Base-by-base conservation (phyloP, 768 basidiomycete species). In the Boletus tomentosulus region DNA sequence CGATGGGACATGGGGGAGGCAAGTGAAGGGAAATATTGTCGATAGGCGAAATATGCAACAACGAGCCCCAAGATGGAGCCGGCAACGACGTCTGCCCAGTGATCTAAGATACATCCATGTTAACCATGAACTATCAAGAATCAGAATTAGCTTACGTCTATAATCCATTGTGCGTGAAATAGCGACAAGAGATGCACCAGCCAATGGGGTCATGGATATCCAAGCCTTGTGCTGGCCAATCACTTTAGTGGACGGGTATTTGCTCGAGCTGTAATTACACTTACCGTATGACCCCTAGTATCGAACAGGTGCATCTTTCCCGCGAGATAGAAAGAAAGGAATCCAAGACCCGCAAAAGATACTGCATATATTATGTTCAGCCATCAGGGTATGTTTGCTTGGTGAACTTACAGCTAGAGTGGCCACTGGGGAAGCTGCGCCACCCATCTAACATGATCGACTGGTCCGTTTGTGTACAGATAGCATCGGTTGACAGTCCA, bases 251-350 rank as follows among this genome's bases (percentile, higher is more conserved):
- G 43, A 30, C n/a, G 19, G 27, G 10, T 34, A 6, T 49, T 35
- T 6, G 15, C 30, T 25, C 22, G 15, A 24, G 25, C 3, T 46
- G 27, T 30, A 6, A 22, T 35, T 13, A 41, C 33, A 69, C 79
- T 51, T 66, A 87, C 83, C 52, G 82, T 72, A 65, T 92, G 82
- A 4, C 93, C 94, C 44, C 83, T 78, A 25, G 74, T 76, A 66
- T 97, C 93, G 57, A 93, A 96, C 6, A 98, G 73, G 64, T 95
- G 94, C 62, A 96, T 73, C 70, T 98, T 98, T 3, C 95, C 97
- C 11, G 91, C 89, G 6, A 95, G 72, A 67, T 97, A 98, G 58
- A 90, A 86, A 1, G 87, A 76, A 38, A 98, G 76, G 72, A 94
- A 95, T 2, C 89, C 91, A 8, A 99, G 77, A 1, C 96, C 96